These are phyloP conservation scores for Suhomyces sp. DNA, from an alignment of 805 yeast genomes.

Conservation along the genomic window DNA sequence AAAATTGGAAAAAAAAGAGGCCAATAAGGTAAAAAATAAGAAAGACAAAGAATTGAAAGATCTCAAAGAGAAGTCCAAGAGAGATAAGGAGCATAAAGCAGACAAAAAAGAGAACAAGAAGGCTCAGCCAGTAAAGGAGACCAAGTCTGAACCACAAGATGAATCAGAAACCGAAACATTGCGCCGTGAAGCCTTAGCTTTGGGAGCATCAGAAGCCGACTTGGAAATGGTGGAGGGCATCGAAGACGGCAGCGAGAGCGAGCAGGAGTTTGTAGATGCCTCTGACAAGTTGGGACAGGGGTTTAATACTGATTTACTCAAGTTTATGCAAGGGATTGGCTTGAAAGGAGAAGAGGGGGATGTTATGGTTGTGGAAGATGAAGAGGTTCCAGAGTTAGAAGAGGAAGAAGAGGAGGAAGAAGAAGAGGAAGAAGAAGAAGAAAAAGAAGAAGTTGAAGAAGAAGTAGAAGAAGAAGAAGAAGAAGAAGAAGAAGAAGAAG, in stretches of 20 bases:
- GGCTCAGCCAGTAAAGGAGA: not conserved
- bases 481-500: slow-evolving; percentile 28
- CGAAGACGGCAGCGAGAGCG: slow-evolving; percentile 50
- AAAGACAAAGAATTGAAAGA: not conserved
- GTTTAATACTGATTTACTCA: slow-evolving; percentile 53
- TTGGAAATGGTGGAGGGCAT: slow-evolving; percentile 58
- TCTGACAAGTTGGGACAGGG: slow-evolving; percentile 38
- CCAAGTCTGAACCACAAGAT: not conserved
- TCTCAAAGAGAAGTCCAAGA: slow-evolving; percentile 5
- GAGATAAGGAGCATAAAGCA: not conserved
- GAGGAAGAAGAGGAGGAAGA: slow-evolving; percentile 14
- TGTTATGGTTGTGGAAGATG: slow-evolving; percentile 27
- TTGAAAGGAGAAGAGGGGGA: slow-evolving; percentile 40
- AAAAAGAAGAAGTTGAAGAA: slow-evolving; percentile 37
- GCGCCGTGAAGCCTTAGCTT: slow-evolving; percentile 69
- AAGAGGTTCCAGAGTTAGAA: slow-evolving; percentile 9
- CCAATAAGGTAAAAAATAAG: not conserved
- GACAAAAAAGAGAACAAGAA: slow-evolving; percentile 1
- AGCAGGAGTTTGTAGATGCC: slow-evolving; percentile 46
- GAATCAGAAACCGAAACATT: not conserved
- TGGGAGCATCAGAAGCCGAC: slow-evolving; percentile 89
- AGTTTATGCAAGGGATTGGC: slow-evolving; percentile 68
- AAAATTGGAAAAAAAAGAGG: slow-evolving; percentile 8
- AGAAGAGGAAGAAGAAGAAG: slow-evolving; percentile 18
- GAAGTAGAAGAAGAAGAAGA: slow-evolving; percentile 37